Conservation (phyloP, 2,329 filamentous ascomycete species). For the Alternaria dauci region DNA sequence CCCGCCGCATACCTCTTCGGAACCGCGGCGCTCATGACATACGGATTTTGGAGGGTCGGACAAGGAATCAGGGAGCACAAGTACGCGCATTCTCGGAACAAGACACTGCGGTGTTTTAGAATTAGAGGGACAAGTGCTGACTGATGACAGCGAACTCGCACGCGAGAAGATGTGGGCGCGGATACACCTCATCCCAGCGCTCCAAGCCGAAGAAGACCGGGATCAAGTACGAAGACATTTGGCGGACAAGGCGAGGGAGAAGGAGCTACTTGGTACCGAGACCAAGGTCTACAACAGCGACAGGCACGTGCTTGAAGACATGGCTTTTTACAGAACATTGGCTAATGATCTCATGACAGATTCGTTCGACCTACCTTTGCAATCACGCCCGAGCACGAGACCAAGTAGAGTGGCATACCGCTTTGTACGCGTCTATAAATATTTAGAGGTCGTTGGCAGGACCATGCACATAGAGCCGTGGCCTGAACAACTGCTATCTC, state of each 20-base stretch:
- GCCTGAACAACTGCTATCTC: conserved; percentile 14
- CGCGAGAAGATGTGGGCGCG: conserved; percentile 99
- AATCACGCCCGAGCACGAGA: conserved; percentile 70
- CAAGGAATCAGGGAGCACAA: conserved; percentile 88
- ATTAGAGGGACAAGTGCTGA: conserved; percentile 24
- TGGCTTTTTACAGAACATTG: neutral
- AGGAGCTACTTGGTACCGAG: conserved; percentile 85
- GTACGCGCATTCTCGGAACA: conserved; percentile 63
- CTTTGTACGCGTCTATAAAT: conserved; percentile 27
- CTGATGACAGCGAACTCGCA: conserved; percentile 77
- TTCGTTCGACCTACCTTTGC: conserved; percentile 79
- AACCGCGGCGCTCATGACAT: conserved; percentile 81
- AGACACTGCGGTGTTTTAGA: neutral
- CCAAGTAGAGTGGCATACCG: conserved; percentile 59
- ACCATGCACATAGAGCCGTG: neutral
- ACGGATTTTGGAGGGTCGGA: conserved; percentile 87
- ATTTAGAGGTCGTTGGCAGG: neutral
- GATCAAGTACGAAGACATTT: conserved; percentile 88
- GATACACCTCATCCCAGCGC: conserved; percentile 90
- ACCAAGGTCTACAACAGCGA: conserved; percentile 88
- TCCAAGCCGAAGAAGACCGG: conserved; percentile 96
- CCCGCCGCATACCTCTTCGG: conserved; percentile 80
- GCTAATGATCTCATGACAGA: conserved; percentile 32
- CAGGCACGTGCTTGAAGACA: conserved; percentile 65
- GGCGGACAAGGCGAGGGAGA: conserved; percentile 88